Evolutionary conservation across 2,329 filamentous ascomycete species (phyloP), one percentile per base, ranked within the genome.

Genomic region (Colletotrichum siamense): DNA sequence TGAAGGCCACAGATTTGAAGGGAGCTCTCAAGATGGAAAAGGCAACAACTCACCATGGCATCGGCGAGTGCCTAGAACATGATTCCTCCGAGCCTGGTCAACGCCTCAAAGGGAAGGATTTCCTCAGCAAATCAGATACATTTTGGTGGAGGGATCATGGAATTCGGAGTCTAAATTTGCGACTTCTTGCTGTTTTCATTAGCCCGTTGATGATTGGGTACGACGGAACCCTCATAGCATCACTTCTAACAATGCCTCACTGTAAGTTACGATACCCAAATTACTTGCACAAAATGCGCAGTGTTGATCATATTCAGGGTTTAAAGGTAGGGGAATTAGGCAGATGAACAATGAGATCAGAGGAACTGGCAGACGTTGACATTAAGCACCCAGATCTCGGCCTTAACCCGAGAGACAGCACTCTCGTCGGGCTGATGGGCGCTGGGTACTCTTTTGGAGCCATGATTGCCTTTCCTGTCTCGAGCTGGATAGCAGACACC

Each of bases 151-250:
- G 32, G 26, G 69, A 71, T 26, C 9, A 13, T 6, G 69, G 69
- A 7, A 16, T 71, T 22, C 24, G 62, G 18, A 59, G 49, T 22
- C 18, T 71, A 32, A 71, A 71, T 6, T 18, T 71, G 8, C 30
- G 69, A 18, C 62, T 71, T 15, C 69, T 71, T 30, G 61, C 69
- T 32, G 69, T 71, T 9, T 71, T 71, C 26, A 66, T 71, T 15
- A 59, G 44, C 44, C 69, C 69, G 2, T 18, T 71, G 24, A 71
- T 71, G 69, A 71, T 71, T 22, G 69, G 69, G 12, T 71, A 71
- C 32, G 69, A 71, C n/a, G 69, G 61, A 22, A 59, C 69, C 16
- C 34, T 71, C 6, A 66, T 71, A 13, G 69, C 44, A 5, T 57
- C 44, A 3, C n/a, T 71, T 22, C 22, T 71, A 8, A 44, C 44